A percentile compares a stretch with the other conserved stretches of the same genome.
Conservation (phyloP, 2,329 filamentous ascomycete genomes). For the Colletotrichum graminicola region DNA sequence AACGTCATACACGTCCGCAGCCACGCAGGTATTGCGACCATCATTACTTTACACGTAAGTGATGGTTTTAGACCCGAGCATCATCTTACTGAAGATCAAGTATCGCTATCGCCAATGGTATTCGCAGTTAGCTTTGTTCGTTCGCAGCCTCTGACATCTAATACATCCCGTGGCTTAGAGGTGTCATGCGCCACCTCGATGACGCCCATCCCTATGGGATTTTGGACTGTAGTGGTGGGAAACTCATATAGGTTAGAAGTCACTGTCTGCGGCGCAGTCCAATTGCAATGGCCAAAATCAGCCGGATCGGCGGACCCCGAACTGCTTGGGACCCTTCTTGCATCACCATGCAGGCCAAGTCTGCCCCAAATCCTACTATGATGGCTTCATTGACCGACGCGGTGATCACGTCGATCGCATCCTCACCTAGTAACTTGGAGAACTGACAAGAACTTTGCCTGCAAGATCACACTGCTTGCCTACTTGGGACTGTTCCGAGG, state of each 20-base stretch:
- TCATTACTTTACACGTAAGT: background rate
- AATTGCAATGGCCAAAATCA: background rate
- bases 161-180: background rate
- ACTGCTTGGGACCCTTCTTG: conserved; percentile 32
- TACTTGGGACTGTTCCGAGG: background rate
- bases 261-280: conserved; percentile 30
- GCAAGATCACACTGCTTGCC: background rate
- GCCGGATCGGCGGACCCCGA: conserved; percentile 26
- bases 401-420: background rate
- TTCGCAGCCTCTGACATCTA: background rate
- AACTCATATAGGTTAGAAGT: background rate
- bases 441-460: background rate
- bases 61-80: background rate
- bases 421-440: too few relatives aligned
- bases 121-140: background rate
- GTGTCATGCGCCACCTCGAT: conserved; percentile 22
- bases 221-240: conserved; percentile 6
- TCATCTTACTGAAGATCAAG: conserved; percentile 26
- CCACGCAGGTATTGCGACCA: background rate
- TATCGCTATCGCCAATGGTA: background rate
- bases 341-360: conserved; percentile 30
- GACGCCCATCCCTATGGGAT: conserved; percentile 7
- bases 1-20: background rate
- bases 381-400: background rate
- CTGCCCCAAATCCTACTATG: background rate